Base-by-base conservation (phyloP, 805 yeast genomes). In the Wickerhamiella cacticola region DNA sequence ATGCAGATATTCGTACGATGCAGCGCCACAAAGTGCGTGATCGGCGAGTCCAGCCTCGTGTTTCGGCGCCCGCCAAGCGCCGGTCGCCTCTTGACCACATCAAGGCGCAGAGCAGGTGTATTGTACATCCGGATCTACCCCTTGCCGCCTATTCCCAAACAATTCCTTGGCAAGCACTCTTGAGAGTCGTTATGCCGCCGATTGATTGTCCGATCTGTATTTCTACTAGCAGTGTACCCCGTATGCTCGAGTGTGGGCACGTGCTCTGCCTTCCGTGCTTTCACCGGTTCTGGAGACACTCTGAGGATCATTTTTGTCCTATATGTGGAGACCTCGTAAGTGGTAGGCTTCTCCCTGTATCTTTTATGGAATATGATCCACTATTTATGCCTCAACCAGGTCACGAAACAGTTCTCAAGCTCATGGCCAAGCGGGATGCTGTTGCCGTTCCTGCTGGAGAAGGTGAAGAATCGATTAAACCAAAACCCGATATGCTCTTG, bases 181-280 rank as follows among this genome's bases (percentile, higher is more conserved):
- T 80, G 26, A 69, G 95, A 43, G 85, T 89, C n/a, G 80, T 78
- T 0, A 81, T 89, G 12, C 75, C 73, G 51, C 80, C 81, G 1
- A 62, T 70, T 21, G 78, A 79, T 33, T 92, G 99, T 60, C 97
- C 98, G 0, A 89, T 92, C 23, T 92, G 99, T 62, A 68, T 92
- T 12, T 73, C 85, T 45, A 79, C 78, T 12, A 83, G 92, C 12
- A 75, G 82, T 15, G 96, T 96, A 0, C 96, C 98, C 2, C 69
- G 97, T 48, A 94, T 92, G 97, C 79, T 86, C 24, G 73, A 79
- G 10, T 92, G 99, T 67, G 98, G 99, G 4, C 99, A 92, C 60
- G 73, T 87, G 13, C 76, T 92, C 58, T 92, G 99, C 60, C 71
- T 76, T 48, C 76, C 87, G 12, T 92, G 99, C 62, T 63, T 89